Base-by-base conservation (phyloP, 192 early-diverging fungal genomes). In the Linnemannia zychae region DNA sequence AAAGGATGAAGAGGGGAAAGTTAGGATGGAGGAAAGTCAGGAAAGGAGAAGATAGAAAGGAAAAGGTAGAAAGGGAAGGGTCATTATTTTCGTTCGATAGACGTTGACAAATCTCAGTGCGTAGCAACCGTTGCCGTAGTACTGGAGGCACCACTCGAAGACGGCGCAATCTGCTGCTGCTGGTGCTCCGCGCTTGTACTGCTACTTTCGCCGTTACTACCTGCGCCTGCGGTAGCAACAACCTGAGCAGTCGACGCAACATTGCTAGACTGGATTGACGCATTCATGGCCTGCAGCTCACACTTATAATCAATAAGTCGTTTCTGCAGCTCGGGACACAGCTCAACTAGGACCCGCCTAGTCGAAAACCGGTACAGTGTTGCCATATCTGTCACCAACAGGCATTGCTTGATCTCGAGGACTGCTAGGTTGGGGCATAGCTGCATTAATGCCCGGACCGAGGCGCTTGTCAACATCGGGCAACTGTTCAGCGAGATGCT, bases 371-470 rank as follows among this genome's bases (percentile, higher is more conserved):
- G 87, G 20, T 87, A 89, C 4, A 91, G 68, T 0, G 87, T 86
- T 7, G 81, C 87, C 90, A 89, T 90, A 69, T 91, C 90, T 40
- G 87, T 80, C 2, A 91, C 77, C 37, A 87, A 60, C 31, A 88
- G 85, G 48, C 90, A 91, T 53, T 91, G 87, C 52, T 90, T 90
- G 67, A 91, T 89, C 68, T 90, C 89, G 69, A 91, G 87, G 4
- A 91, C 90, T 4, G 87, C 88, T 28, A 91, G 74, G 36, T 78
- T 81, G 3, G 88, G 89, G 50, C 89, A 90, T n/a, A 88, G 48
- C 33, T 84, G 71, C 53, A 90, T 86, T 80, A 90, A 75, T 13
- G 90, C 87, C 5, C 73, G 81, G 50, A 92, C 67, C 4, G 88
- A 88, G 18, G 87, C 65, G 67, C 88, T 87, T 31, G 88, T 90